Base-by-base conservation (phyloP, 2,329 filamentous ascomycete species). In the Venturia nashicola region DNA sequence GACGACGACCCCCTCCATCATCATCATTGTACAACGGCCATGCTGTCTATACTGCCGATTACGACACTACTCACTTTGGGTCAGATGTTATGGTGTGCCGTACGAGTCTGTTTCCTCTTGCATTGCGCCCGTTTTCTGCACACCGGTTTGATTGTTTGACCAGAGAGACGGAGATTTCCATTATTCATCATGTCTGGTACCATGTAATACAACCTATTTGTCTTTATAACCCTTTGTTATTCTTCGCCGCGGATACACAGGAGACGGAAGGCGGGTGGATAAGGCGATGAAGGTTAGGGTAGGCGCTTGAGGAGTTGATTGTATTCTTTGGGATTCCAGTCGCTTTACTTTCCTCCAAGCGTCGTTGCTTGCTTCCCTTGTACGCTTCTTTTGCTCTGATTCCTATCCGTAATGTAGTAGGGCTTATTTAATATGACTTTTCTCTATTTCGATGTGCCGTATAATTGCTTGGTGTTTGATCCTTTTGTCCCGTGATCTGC, bases 161-260 rank as follows among this genome's bases (percentile, higher is more conserved):
- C n/a, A 57, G 27, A 36, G 51, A 34, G 51, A 18, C 46, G 5
- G 8, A 36, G 5, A 36, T 18, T 57, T 57, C n/a, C 18, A 57
- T 57, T 57, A 9, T 36, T 32, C 27, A 57, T 57, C 51, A 57
- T 36, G 51, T 57, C 51, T 57, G 51, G 12, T 57, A 57, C 51
- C 32, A 57, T 57, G 51, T 57, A 57, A 57, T 57, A 57, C 51
- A 57, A 57, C 51, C 14, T 57, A 34, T 57, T 57, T 57, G 14
- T 55, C 14, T 36, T 57, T 34, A 54, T 14, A 18, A 4, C 48
- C 4, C 18, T 46, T 46, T 54, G 2, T 51, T 54, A 9, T 54
- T 54, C 48, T 32, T 32, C 12, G 16, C 32, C 14, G 32, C 23
- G 48, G 20, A 54, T 12, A 14, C 23, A 27, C 23, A 14, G 51